A percentile compares a stretch with the other conserved stretches of the same genome.
These are phyloP conservation scores for Teunomyces panamensis DNA, from an alignment of 805 yeast genomes.

Conservation along the genomic window DNA sequence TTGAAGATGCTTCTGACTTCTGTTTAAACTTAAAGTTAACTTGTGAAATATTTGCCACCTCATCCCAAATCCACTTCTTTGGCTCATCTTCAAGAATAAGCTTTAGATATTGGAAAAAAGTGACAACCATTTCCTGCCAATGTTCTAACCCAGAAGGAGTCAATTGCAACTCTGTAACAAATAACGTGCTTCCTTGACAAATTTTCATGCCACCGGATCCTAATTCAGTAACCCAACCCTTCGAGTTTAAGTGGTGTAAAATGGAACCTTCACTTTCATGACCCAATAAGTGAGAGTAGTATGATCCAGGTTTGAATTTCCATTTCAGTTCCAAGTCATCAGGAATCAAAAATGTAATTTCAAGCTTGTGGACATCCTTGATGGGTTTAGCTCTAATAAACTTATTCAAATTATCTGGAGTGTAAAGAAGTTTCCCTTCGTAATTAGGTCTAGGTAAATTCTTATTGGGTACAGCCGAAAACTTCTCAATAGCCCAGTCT, in stretches of 20 bases:
- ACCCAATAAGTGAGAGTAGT: conserved; percentile 80
- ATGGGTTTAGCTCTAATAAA: conserved; percentile 73
- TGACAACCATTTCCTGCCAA: conserved; percentile 57
- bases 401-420: conserved; percentile 47
- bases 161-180: conserved; percentile 69
- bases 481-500: conserved; percentile 64
- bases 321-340: conserved; percentile 61
- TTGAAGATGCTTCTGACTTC: conserved; percentile 65
- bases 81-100: conserved; percentile 58
- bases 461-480: conserved; percentile 59
- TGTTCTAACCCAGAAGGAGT: conserved; percentile 68
- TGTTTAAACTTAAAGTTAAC: conserved; percentile 79
- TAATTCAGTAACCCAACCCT: conserved; percentile 76
- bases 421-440: conserved; percentile 44
- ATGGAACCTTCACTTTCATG: conserved; percentile 92
- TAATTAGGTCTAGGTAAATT: conserved; percentile 45
- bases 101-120: conserved; percentile 70
- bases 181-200: conserved; percentile 64
- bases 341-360: conserved; percentile 70
- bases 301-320: conserved; percentile 66
- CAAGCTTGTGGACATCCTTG: conserved; percentile 69
- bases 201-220: conserved; percentile 69
- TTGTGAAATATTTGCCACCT: conserved; percentile 63
- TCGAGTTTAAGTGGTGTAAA: conserved; percentile 60
- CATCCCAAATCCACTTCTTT: conserved; percentile 77